Evolutionary conservation across 805 yeast genomes (phyloP), one percentile per base, ranked within the genome.

Genomic region (Saccharomyces jurei): DNA sequence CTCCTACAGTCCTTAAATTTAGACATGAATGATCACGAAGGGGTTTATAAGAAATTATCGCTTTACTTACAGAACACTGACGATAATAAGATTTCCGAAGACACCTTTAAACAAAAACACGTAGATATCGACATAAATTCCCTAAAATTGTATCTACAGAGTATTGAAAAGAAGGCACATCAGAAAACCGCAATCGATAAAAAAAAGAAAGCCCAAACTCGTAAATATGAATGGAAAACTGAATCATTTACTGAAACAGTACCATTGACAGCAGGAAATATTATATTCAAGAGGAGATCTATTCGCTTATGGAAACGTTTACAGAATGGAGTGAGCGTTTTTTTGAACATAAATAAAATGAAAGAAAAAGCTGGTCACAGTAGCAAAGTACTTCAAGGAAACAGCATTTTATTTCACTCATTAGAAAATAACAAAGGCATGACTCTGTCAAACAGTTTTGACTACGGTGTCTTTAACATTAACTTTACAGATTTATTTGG

Each of bases 401-500:
- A 25, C 5, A 50, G 22, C 5, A 8, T 36, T 17, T 3, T 36
- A 11, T 17, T 36, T 4, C 44, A 36, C 17, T 52, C 58, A 11
- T 29, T 55, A 32, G 50, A 52, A 17, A 53, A 57, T 14, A 58
- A 57, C 22, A 56, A 52, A 32, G 54, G 55, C 41, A 48, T 60
- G 9, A 36, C 25, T 17, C 2, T 36, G 25, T 36, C 44, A 4
- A 17, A 17, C 25, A 28, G 28, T 13, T 21, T 50, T 31, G 51
- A 50, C 21, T 14, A 32, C 11, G 21, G 27, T 36, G 22, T 36
- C 22, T 52, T 62, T 27, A 62, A 63, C 55, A 60, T 64, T 26
- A 58, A 59, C 29, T 52, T 59, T 53, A 58, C 58, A 50, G 70
- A 67, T 52, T 49, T 65, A 44, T 61, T 66, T 51, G 62, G 60